These are phyloP conservation scores for Naganishia onofrii DNA, from an alignment of 768 basidiomycete species.

Conservation along the genomic window DNA sequence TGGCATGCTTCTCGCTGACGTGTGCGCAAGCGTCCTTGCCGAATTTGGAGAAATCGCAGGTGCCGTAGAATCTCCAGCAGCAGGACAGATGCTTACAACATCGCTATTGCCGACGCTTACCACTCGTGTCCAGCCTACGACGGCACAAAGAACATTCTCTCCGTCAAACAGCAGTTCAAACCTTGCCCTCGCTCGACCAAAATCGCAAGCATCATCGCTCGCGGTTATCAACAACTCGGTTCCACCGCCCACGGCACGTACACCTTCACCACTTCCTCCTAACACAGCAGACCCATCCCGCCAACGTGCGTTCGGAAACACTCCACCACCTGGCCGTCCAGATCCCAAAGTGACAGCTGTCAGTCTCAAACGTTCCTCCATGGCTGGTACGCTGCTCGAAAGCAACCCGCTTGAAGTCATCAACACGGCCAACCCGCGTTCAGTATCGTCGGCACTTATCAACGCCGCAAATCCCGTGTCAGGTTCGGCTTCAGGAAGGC, in stretches of 20 bases:
- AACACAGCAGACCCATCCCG: slow-evolving; percentile 12
- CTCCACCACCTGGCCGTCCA: slow-evolving; percentile 20
- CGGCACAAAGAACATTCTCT: slow-evolving; percentile 28
- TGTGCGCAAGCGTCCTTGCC: slow-evolving; percentile 79
- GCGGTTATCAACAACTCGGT: slow-evolving; percentile 24
- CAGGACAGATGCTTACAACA: slow-evolving; percentile 72
- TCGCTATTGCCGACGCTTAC: slow-evolving; percentile 51
- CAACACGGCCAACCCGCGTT: slow-evolving; percentile 17
- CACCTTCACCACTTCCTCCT: slow-evolving; percentile 12
- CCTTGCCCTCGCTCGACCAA: slow-evolving; percentile 27
- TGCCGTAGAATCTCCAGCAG: slow-evolving; percentile 74
- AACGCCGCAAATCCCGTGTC: slow-evolving; percentile 62
- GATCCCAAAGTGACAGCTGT: slow-evolving; percentile 19
- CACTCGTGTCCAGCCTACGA: slow-evolving; percentile 24
- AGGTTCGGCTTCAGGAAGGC: slow-evolving; percentile 75
- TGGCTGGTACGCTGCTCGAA: slow-evolving; percentile 24
- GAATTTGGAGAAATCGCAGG: slow-evolving; percentile 82
- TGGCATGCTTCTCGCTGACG: slow-evolving; percentile 79
- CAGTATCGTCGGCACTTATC: slow-evolving; percentile 57
- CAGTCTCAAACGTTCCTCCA: slow-evolving; percentile 26
- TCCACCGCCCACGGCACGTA: slow-evolving; percentile 16
- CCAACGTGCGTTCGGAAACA: slow-evolving; percentile 20
- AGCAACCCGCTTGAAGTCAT: slow-evolving; percentile 17
- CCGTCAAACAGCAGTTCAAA: neutral
- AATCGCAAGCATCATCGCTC: slow-evolving; percentile 28